A percentile compares a stretch with the other conserved stretches of the same genome.
Conservation (phyloP, 140 eudicot genomes). For the Cichorium intybus region DNA sequence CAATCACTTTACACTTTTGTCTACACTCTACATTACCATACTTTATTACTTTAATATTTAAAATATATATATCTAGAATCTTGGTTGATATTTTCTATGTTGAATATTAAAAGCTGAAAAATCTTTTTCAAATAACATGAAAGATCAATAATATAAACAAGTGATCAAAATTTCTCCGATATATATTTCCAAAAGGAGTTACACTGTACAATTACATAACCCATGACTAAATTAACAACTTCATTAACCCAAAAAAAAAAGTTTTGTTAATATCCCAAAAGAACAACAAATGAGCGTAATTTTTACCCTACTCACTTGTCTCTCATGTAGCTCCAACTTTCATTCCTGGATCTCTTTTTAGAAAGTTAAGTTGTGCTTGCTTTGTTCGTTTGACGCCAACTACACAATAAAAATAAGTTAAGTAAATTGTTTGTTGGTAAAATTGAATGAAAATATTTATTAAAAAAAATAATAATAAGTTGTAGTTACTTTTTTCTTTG, state of each 20-base stretch:
- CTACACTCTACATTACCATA: background rate
- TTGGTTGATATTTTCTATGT: background rate
- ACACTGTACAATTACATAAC: constrained; percentile 13
- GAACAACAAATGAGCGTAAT: constrained; percentile 1
- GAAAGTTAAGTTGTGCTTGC: constrained; percentile 58
- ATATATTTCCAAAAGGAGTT: constrained; percentile 7
- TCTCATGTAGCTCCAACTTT: constrained; percentile 32
- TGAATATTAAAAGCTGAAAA: background rate
- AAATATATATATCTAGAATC: too few species aligned
- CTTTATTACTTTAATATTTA: too few species aligned
- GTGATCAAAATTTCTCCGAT: background rate
- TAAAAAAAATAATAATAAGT: background rate
- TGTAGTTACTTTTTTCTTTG: constrained; percentile 49
- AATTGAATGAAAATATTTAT: too few species aligned
- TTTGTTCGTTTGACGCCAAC: constrained; percentile 52
- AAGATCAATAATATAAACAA: background rate
- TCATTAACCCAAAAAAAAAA: constrained; percentile 8
- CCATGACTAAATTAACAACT: constrained; percentile 3
- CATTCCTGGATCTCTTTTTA: constrained; percentile 38
- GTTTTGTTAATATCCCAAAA: constrained; percentile 2
- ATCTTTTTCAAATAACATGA: too few species aligned
- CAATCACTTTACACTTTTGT: too few species aligned
- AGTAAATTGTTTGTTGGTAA: background rate
- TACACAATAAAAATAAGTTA: constrained; percentile 6
- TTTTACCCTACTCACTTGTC: background rate